Conservation (phyloP, 2,329 filamentous ascomycete species). For the Fusarium sp. region DNA sequence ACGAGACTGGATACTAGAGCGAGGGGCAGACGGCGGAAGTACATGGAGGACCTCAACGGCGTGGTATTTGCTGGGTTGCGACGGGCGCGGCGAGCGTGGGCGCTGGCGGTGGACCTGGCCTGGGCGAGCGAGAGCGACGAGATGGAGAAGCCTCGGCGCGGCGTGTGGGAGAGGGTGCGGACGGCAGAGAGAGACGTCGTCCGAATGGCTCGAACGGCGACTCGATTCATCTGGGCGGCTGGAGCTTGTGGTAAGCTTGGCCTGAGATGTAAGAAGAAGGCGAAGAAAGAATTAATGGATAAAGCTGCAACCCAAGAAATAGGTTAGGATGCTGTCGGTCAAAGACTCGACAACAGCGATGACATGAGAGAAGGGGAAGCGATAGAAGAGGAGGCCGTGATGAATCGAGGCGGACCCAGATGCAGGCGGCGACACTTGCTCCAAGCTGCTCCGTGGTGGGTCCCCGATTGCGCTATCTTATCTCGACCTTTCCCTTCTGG, state of each 20-base stretch:
- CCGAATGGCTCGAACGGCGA: conserved; percentile 75
- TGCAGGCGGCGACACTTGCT: not conserved
- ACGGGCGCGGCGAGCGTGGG: conserved; percentile 57
- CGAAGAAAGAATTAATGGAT: not conserved
- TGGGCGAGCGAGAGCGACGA: conserved; percentile 69
- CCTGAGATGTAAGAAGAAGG: not conserved
- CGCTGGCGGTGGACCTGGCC: conserved; percentile 63
- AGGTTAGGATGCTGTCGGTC: conserved; percentile 10
- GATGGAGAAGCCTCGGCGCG: conserved; percentile 56
- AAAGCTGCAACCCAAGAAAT: not conserved
- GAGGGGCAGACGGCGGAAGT: conserved; percentile 74
- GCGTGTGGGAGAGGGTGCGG: conserved; percentile 65
- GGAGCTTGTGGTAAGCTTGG: conserved; percentile 28
- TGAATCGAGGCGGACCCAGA: not conserved
- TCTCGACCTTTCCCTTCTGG: conserved; percentile 33
- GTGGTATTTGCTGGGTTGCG: conserved; percentile 47
- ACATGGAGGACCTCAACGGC: conserved; percentile 78
- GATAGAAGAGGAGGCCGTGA: conserved; percentile 6
- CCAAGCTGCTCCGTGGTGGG: not conserved
- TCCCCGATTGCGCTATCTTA: conserved; percentile 27
- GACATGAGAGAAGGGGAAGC: conserved; percentile 16
- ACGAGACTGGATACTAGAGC: conserved; percentile 75
- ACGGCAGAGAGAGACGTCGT: conserved; percentile 74
- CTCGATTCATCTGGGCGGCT: conserved; percentile 76
- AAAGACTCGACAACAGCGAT: conserved; percentile 12